Evolutionary conservation across 2,329 filamentous ascomycete genomes (phyloP).

Genomic region (Fusarium circinatum): DNA sequence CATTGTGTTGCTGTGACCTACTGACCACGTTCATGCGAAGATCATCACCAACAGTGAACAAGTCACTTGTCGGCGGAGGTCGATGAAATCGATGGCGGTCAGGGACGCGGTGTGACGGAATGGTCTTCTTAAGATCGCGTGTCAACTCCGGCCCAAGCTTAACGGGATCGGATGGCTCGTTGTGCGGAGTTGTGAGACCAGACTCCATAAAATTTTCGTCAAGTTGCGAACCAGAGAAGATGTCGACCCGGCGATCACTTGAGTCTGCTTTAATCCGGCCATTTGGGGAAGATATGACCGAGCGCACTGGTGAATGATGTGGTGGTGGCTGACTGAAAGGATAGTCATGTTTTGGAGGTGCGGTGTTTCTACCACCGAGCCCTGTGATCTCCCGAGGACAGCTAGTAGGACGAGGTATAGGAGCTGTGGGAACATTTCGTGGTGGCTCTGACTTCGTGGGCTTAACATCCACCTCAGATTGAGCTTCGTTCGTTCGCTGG

Average conservation of each 20-base stretch:
- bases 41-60: slow-evolving; percentile 50
- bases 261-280: slow-evolving; percentile 24
- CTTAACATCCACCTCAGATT: slow-evolving; percentile 33
- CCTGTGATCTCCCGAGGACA: slow-evolving; percentile 51
- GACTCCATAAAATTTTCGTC: slow-evolving; percentile 54
- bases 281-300: slow-evolving; percentile 33
- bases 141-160: slow-evolving; percentile 38
- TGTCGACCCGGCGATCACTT: slow-evolving; percentile 33
- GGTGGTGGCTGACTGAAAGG: slow-evolving; percentile 41
- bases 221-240: slow-evolving; percentile 54
- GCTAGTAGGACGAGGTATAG: slow-evolving; percentile 44
- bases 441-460: slow-evolving; percentile 31
- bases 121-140: slow-evolving; percentile 39
- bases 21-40: slow-evolving; percentile 51
- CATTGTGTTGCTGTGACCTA: slow-evolving; percentile 38
- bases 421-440: slow-evolving; percentile 21
- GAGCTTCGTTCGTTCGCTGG: slow-evolving; percentile 30
- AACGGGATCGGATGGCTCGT: slow-evolving; percentile 43
- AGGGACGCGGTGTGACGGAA: slow-evolving; percentile 22
- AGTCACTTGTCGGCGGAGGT: slow-evolving; percentile 11
- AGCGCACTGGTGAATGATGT: slow-evolving; percentile 34
- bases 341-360: slow-evolving; percentile 42
- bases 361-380: slow-evolving; percentile 47
- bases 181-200: slow-evolving; percentile 51
- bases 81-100: slow-evolving; percentile 24